Evolutionary conservation across 495 filamentous ascomycete species (phyloP).

Genomic region (Haplographium delicatum): DNA sequence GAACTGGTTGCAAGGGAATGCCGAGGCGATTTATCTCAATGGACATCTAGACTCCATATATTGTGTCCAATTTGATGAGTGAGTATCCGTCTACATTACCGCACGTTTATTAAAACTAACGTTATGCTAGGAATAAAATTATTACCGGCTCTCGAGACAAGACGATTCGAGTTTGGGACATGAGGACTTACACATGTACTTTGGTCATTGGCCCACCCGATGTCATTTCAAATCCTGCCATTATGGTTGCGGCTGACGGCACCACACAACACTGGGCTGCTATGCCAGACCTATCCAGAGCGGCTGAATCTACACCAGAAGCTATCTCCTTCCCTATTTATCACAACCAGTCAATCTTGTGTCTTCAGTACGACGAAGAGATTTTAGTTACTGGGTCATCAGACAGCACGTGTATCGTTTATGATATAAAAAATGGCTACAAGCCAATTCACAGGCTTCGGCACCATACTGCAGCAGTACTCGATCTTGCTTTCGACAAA

Average conservation of each 20-base stretch:
- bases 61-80: constrained; percentile 97
- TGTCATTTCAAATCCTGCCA: constrained; percentile 36
- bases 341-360: constrained; percentile 88
- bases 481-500: constrained; percentile 89
- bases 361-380: constrained; percentile 86
- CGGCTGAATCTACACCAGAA: constrained; percentile 38
- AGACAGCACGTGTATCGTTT: constrained; percentile 86
- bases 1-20: constrained; percentile 73
- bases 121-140: constrained; percentile 68
- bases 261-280: constrained; percentile 42
- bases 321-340: constrained; percentile 46
- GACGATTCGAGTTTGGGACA: constrained; percentile 94
- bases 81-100: constrained; percentile 29
- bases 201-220: constrained; percentile 67
- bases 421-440: constrained; percentile 73
- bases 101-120: constrained; percentile 25
- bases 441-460: constrained; percentile 68
- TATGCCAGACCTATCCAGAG: constrained; percentile 32
- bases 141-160: constrained; percentile 94
- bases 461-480: constrained; percentile 77
- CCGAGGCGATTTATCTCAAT: constrained; percentile 79
- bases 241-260: constrained; percentile 39
- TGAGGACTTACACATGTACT: constrained; percentile 73
- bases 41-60: constrained; percentile 95
- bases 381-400: constrained; percentile 94